Evolutionary conservation across 176 grass and related monocot genomes (phyloP), one percentile per base, ranked within the genome.

Genomic region (Zoysia pacifica): DNA sequence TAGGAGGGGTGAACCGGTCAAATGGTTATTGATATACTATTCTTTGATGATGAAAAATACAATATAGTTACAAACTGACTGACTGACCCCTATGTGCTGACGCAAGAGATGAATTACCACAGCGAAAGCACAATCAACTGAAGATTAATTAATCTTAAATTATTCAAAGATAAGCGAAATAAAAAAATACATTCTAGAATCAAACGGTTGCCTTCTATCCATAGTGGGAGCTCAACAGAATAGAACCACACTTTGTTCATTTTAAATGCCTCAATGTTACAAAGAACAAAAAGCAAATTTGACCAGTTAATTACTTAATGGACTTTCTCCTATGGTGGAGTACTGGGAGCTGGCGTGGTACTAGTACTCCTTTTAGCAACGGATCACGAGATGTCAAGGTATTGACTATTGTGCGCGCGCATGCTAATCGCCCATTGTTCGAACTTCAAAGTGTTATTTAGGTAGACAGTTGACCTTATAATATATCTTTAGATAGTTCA

Each of bases 391-490:
- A 81, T 70, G 36, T 8, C 9, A 71, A 41, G 9, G 43, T 53
- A 44, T 66, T 79, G 63, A 79, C 67, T 81, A 72, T 50, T 51
- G 36, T 28, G 67, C 20, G 12, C 44, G 5, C 1, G 0, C 5
- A 49, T 72, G 28, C 0, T 62, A 49, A 40, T 35, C 56, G 45
- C 9, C n/a, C 40, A 59, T 48, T 70, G 40, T 64, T 70, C 42
- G 38, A 65, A 40, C 64, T 41, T 65, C 12, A 19, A 65, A 38
- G 55, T 40, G 20, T 55, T 44, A 70, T 64, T 70, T 64, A 11
- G 72, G 40, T 44, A 64, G 40, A 62, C n/a, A 63, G 72, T 70
- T 82, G 72, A 64, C 40, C n/a, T 41, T 82, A n/a, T 64, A 54
- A 56, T 19, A 20, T 54, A 4, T 15, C 6, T 65, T 82, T 87